phyloP scores from a whole-genome alignment of 805 yeast species.

The Blastobotrys americana region DNA sequence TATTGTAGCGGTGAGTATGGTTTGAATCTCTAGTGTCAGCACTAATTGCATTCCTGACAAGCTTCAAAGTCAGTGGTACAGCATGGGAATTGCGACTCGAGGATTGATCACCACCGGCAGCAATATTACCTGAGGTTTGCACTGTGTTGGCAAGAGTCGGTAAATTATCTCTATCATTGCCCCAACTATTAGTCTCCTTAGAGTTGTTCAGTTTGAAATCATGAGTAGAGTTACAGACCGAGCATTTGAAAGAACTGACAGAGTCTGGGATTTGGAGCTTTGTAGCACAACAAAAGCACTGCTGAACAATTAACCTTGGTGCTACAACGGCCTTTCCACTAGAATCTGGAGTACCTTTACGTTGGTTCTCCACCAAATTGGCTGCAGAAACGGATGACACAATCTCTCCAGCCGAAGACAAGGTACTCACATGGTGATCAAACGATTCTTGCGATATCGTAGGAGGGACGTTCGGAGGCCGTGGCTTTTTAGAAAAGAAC shows the following conservation, averaged over 20 bases:
- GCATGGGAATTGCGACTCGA: background rate
- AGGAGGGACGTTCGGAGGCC: background rate
- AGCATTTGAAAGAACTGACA: slow-evolving; percentile 37
- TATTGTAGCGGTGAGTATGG: too few species aligned
- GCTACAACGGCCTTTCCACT: background rate
- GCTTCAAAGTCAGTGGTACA: background rate
- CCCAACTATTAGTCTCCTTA: background rate
- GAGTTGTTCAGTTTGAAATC: slow-evolving; percentile 15
- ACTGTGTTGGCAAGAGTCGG: background rate
- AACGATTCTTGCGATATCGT: background rate
- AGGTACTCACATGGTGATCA: slow-evolving; percentile 16
- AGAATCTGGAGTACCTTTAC: background rate
- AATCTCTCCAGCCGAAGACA: slow-evolving; percentile 19
- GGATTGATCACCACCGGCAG: slow-evolving; percentile 17
- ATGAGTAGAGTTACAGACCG: slow-evolving; percentile 40
- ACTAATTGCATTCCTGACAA: background rate
- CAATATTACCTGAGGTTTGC: background rate
- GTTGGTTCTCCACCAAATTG: slow-evolving; percentile 8
- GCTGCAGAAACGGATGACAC: slow-evolving; percentile 18
- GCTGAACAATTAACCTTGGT: slow-evolving; percentile 11
- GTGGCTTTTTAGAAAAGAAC: slow-evolving; percentile 3
- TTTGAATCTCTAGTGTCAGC: background rate
- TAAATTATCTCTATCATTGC: background rate
- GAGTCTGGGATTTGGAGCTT: slow-evolving; percentile 22
- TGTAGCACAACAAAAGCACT: slow-evolving; percentile 28